Conservation (phyloP, 805 yeast species). For the Millerago galiae region DNA sequence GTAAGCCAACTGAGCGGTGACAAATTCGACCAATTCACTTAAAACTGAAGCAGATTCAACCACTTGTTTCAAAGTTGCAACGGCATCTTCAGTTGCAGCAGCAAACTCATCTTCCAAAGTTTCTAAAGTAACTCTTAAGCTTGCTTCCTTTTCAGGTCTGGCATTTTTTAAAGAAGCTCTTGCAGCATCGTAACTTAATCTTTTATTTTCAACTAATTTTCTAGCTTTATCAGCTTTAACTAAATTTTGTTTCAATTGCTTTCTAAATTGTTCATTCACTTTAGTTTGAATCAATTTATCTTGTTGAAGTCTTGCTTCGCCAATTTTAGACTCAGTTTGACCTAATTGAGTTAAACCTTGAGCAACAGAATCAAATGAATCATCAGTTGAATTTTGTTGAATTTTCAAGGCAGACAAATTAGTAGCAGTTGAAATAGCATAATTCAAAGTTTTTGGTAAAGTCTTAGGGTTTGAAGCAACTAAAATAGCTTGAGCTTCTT, state of each 20-base stretch:
- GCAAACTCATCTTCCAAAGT: constrained; percentile 86
- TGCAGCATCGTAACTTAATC: constrained; percentile 75
- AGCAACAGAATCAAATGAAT: constrained; percentile 45
- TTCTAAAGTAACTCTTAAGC: constrained; percentile 70
- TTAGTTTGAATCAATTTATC: constrained; percentile 65
- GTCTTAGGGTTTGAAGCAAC: constrained; percentile 41
- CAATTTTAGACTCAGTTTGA: constrained; percentile 64
- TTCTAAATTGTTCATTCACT: constrained; percentile 61
- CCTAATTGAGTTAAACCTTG: constrained; percentile 63
- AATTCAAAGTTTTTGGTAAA: constrained; percentile 75
- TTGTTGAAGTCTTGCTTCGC: constrained; percentile 77
- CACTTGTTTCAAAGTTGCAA: constrained; percentile 73
- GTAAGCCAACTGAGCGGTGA: constrained; percentile 74
- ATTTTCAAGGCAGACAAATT: constrained; percentile 34
- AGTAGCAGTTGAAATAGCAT: constrained; percentile 75
- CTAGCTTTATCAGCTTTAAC: constrained; percentile 63
- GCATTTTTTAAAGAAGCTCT: constrained; percentile 47
- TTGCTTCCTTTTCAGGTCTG: constrained; percentile 62
- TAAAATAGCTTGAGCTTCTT: constrained; percentile 77
- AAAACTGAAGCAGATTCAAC: constrained; percentile 65
- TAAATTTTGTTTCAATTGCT: constrained; percentile 55
- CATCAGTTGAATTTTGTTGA: constrained; percentile 27
- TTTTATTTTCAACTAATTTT: constrained; percentile 67
- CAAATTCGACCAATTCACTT: constrained; percentile 59
- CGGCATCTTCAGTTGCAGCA: constrained; percentile 83